These are phyloP conservation scores for Pichia sp. DNA, from an alignment of 1,139 yeast species.

Conservation along the genomic window DNA sequence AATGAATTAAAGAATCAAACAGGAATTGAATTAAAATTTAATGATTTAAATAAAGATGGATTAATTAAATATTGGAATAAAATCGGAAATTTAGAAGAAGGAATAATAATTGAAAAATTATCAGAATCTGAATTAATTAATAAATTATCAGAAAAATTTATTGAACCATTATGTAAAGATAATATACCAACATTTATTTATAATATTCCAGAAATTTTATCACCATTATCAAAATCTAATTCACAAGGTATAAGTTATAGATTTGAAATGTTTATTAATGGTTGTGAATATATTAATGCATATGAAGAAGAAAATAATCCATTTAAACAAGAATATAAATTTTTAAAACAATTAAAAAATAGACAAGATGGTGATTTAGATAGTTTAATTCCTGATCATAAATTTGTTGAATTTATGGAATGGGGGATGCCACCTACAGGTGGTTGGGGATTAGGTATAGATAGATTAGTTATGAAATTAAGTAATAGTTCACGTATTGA, in stretches of 20 bases:
- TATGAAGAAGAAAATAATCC: constrained; percentile 97
- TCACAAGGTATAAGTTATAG: constrained; percentile 37
- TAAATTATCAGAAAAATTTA: constrained; percentile 48
- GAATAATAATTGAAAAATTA: neutral
- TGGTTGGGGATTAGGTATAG: constrained; percentile 96
- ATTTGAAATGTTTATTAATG: constrained; percentile 77
- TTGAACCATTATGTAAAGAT: constrained; percentile 55
- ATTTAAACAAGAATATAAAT: constrained; percentile 53
- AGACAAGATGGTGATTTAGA: constrained; percentile 54
- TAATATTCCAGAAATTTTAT: constrained; percentile 78
- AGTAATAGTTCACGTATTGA: constrained; percentile 64
- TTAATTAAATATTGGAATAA: constrained; percentile 1
- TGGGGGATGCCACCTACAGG: constrained; percentile 97
- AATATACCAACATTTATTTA: constrained; percentile 62
- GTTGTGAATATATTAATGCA: constrained; percentile 83
- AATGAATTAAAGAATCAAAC: constrained; percentile 49
- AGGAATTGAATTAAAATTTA: constrained; percentile 23
- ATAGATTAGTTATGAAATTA: constrained; percentile 76
- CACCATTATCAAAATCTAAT: constrained; percentile 79
- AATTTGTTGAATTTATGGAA: constrained; percentile 70
- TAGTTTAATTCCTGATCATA: constrained; percentile 63
- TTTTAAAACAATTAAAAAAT: constrained; percentile 47
- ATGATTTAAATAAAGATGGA: neutral
- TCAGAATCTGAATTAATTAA: constrained; percentile 61
- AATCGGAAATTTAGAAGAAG: neutral